Evolutionary conservation across 805 yeast genomes (phyloP).

Genomic region (Blastobotrys robertii): DNA sequence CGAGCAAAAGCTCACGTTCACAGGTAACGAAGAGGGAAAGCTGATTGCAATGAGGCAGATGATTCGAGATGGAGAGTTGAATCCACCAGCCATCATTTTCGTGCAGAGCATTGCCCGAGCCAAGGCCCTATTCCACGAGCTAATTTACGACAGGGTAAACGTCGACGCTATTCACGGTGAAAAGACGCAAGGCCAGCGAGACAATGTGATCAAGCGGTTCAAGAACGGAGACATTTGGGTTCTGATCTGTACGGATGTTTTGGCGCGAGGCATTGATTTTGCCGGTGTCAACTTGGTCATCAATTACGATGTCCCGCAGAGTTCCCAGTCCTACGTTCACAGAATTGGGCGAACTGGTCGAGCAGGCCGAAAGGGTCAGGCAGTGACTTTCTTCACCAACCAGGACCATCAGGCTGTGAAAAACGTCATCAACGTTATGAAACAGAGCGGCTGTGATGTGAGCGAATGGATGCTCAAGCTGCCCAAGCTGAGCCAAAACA

Average conservation of each 20-base stretch:
- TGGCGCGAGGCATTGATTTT: slow-evolving; percentile 95
- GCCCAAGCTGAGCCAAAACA: slow-evolving; percentile 52
- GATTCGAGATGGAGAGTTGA: slow-evolving; percentile 61
- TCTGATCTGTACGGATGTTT: slow-evolving; percentile 88
- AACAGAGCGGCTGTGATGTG: slow-evolving; percentile 64
- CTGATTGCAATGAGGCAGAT: slow-evolving; percentile 82
- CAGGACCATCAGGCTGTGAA: slow-evolving; percentile 70
- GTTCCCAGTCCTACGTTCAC: slow-evolving; percentile 92
- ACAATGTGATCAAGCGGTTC: slow-evolving; percentile 72
- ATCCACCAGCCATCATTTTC: slow-evolving; percentile 88
- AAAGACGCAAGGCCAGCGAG: slow-evolving; percentile 80
- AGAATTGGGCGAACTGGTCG: slow-evolving; percentile 99
- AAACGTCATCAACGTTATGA: slow-evolving; percentile 89
- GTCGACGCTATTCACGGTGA: slow-evolving; percentile 97
- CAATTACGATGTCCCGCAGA: slow-evolving; percentile 92
- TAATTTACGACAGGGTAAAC: slow-evolving; percentile 80
- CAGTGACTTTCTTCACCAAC: slow-evolving; percentile 87
- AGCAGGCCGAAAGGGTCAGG: slow-evolving; percentile 78
- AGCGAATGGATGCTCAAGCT: slow-evolving; percentile 76
- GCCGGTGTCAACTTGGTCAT: slow-evolving; percentile 91
- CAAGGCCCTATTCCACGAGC: slow-evolving; percentile 87
- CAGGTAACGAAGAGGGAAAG: slow-evolving; percentile 96
- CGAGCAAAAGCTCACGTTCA: slow-evolving; percentile 71
- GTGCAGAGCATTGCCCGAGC: slow-evolving; percentile 90
- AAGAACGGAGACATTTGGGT: slow-evolving; percentile 93